Evolutionary conservation across 2,329 filamentous ascomycete species (phyloP), one percentile per base, ranked within the genome.

Genomic region (Aspergillus brasiliensis): DNA sequence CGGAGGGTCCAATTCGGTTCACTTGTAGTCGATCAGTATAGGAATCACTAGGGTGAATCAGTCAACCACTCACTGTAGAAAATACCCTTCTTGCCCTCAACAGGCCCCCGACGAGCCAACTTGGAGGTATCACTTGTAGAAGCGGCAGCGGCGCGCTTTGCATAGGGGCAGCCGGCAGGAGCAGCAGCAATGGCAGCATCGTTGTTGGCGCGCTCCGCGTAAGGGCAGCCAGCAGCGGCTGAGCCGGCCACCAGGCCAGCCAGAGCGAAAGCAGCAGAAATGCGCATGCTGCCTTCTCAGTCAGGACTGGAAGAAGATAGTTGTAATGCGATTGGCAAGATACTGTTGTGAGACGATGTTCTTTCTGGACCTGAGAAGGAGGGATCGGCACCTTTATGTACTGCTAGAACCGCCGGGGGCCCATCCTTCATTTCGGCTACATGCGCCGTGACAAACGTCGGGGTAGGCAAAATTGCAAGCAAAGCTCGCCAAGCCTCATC

Each of bases 1-100:
- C 52, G 4, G 52, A 55, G n/a, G 52, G 52, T 8, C 52, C 52
- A n/a, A 55, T 55, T 15, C 52, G 52, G 52, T 55, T 55, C 38
- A 55, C 52, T 55, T 25, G 10, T 5, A 13, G 34, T 27, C 31
- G 11, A 15, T 54, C 13, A 44, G 51, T 15, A 6, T 10, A 1
- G 7, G 23, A 34, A 34, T 53, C 51, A 15, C 11, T 23, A 4
- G 11, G 21, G n/a, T 40, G 31, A 1, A 8, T 44, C 15, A 7
- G 15, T 10, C 8, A 10, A 13, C 11, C 23, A 55, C 52, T 55
- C 13, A 55, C 52, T 21, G 38, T 55, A 55, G n/a, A 55, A 55
- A 5, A 55, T 55, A 19, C 52, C 52, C 52, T 55, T 42, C 38
- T 55, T 55, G 52, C 52, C 52, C 17, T 55, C 38, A 5, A 55